phyloP scores from a whole-genome alignment of 176 grass and related monocot species.

The Musa troglodytarum region DNA sequence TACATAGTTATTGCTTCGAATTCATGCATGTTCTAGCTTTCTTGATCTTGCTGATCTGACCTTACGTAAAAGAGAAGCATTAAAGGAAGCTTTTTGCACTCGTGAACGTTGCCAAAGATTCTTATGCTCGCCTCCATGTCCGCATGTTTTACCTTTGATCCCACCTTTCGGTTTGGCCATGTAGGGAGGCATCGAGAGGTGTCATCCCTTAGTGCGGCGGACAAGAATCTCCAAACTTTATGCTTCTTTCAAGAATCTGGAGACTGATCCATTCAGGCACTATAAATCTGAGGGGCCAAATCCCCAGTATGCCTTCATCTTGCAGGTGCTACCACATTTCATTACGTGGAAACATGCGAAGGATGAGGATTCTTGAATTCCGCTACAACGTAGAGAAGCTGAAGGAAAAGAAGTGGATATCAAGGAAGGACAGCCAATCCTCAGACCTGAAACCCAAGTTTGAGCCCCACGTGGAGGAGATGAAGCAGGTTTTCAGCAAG shows the following conservation, averaged over 20 bases:
- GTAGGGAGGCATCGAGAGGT: not conserved
- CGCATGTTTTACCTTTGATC: constrained; percentile 27
- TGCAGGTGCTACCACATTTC: not conserved
- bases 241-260: constrained; percentile 6
- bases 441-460: constrained; percentile 38
- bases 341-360: constrained; percentile 31
- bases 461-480: constrained; percentile 45
- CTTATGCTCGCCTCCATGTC: constrained; percentile 26
- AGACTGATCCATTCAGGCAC: not conserved
- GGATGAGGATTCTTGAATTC: constrained; percentile 51
- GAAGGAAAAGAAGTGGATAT: constrained; percentile 21
- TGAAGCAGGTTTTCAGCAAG: constrained; percentile 46
- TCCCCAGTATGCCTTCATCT: not conserved
- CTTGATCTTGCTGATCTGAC: too few relatives aligned
- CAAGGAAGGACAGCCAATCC: constrained; percentile 29
- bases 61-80: too few relatives aligned
- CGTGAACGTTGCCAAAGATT: constrained; percentile 24
- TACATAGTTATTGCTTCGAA: too few relatives aligned
- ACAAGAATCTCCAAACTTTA: constrained; percentile 6
- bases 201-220: not conserved
- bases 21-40: too few relatives aligned
- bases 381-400: constrained; percentile 40
- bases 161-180: constrained; percentile 23
- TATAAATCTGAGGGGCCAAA: not conserved
- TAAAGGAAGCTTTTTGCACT: not conserved